A percentile compares a stretch with the other conserved stretches of the same genome.
phyloP scores from a whole-genome alignment of 495 filamentous ascomycete genomes.

The Penicillium tannophilum region DNA sequence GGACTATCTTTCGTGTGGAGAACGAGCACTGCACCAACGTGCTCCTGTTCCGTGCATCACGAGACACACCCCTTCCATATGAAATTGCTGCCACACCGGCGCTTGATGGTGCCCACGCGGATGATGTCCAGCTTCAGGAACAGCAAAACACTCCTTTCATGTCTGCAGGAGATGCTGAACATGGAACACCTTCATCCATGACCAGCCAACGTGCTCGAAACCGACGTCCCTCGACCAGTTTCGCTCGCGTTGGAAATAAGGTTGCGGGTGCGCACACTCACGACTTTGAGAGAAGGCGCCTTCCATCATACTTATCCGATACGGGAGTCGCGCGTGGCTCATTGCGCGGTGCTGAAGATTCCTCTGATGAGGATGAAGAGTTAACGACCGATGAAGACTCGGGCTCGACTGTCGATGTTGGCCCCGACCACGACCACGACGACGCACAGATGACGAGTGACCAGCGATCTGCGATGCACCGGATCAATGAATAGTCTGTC shows the following conservation, averaged over 20 bases:
- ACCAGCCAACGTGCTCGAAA: constrained; percentile 30
- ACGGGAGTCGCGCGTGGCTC: constrained; percentile 27
- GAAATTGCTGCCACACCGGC: constrained; percentile 41
- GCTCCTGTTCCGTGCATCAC: constrained; percentile 75
- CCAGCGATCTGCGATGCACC: constrained; percentile 12
- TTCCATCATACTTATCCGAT: constrained; percentile 40
- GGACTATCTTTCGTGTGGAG: constrained; percentile 91
- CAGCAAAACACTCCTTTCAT: constrained; percentile 27
- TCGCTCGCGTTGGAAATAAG: constrained; percentile 58
- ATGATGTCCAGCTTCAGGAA: constrained; percentile 37
- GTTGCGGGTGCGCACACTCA: constrained; percentile 78
- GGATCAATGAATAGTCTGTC: constrained; percentile 16
- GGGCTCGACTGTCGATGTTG: constrained; percentile 8
- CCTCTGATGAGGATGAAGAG: constrained; percentile 29
- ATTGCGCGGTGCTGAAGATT: constrained; percentile 27
- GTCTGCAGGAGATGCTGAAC: constrained; percentile 34
- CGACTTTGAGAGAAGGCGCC: constrained; percentile 79
- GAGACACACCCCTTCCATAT: constrained; percentile 83
- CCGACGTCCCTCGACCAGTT: constrained; percentile 31
- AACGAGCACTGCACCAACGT: constrained; percentile 96
- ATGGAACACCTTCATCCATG: constrained; percentile 25
- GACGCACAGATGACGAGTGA: constrained; percentile 1
- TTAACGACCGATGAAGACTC: constrained; percentile 26
- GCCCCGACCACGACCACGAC: constrained; percentile 12
- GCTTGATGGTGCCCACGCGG: constrained; percentile 24